Evolutionary conservation across 805 yeast genomes (phyloP), one percentile per base, ranked within the genome.

Genomic region (Candida suzukii): DNA sequence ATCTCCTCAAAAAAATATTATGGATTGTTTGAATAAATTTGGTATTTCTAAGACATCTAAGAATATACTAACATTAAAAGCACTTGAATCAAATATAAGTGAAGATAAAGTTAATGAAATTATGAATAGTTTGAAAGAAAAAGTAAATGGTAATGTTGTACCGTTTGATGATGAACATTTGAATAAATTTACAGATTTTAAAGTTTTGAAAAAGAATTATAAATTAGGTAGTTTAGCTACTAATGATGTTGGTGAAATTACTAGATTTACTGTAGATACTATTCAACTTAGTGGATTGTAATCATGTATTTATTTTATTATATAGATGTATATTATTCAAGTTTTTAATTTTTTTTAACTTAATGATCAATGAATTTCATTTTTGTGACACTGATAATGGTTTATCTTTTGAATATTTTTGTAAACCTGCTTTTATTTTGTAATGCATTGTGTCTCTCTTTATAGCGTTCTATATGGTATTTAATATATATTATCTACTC

Each of bases 21-120:
- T 76, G 66, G 93, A 86, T 44, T 81, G 88, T 1, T 66, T 86
- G 46, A 75, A 71, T 47, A 68, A 74, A 50, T 83, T 84, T 61
- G 95, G 95, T 11, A 68, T 86, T 16, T 74, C 77, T 40, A 73
- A 70, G 26, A 62, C 64, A 3, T 60, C 76, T 3, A 53, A 53
- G 0, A 64, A 67, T 21, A 42, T 84, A 7, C 53, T 83, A 4
- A 76, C 72, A 11, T 54, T 83, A n/a, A 76, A 75, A 46, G 66
- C 82, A 2, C 34, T 65, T 21, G 58, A 60, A 12, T 38, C 49
- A 25, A 41, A 42, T 4, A 49, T 48, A 1, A 14, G 25, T 2
- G 56, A 47, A n/a, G 46, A 46, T 1, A 53, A 47, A 8, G 35
- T 51, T 17, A 44, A 47, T 4, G 38, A 40, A 1, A 44, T 49